Percentiles rank a stretch among this genome's conserved stretches.
phyloP scores from a whole-genome alignment of 192 early-diverging fungal genomes.

The Coemansia sp. region DNA sequence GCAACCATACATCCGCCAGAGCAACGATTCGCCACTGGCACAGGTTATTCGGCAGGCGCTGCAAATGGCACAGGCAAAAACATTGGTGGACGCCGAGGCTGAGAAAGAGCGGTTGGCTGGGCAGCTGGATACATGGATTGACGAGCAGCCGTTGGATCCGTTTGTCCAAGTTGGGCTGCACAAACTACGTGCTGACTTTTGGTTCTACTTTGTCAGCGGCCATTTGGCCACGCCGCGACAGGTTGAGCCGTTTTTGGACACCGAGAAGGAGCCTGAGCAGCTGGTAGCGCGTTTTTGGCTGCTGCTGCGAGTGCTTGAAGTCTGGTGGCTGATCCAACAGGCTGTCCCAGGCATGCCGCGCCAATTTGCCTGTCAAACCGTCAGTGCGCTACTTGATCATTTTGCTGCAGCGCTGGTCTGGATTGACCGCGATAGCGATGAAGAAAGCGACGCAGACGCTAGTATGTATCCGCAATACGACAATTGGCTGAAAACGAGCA shows the following conservation, averaged over 20 bases:
- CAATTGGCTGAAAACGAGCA: constrained; percentile 11
- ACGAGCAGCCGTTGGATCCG: constrained; percentile 48
- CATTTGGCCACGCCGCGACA: constrained; percentile 43
- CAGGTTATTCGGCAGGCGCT: constrained; percentile 30
- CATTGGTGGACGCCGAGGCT: constrained; percentile 24
- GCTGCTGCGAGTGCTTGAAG: constrained; percentile 36
- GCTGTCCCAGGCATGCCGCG: constrained; percentile 42
- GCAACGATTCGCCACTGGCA: constrained; percentile 35
- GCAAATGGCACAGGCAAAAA: constrained; percentile 30
- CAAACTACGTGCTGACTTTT: constrained; percentile 46
- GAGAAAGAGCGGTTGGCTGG: constrained; percentile 29
- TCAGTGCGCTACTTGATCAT: constrained; percentile 20
- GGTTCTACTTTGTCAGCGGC: constrained; percentile 37
- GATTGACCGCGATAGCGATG: background rate
- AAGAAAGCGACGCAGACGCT: background rate
- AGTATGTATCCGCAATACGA: constrained; percentile 1
- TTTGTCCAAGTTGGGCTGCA: constrained; percentile 44
- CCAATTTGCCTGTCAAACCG: constrained; percentile 27
- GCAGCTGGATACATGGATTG: constrained; percentile 48
- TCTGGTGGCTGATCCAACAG: constrained; percentile 41
- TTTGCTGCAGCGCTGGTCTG: constrained; percentile 15
- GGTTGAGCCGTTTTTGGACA: constrained; percentile 34
- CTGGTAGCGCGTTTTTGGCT: constrained; percentile 27
- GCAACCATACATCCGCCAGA: constrained; percentile 40
- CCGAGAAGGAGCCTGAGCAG: constrained; percentile 13